Evolutionary conservation across 2,329 filamentous ascomycete species (phyloP), one percentile per base, ranked within the genome.

Genomic region (Laburnicola sp.): DNA sequence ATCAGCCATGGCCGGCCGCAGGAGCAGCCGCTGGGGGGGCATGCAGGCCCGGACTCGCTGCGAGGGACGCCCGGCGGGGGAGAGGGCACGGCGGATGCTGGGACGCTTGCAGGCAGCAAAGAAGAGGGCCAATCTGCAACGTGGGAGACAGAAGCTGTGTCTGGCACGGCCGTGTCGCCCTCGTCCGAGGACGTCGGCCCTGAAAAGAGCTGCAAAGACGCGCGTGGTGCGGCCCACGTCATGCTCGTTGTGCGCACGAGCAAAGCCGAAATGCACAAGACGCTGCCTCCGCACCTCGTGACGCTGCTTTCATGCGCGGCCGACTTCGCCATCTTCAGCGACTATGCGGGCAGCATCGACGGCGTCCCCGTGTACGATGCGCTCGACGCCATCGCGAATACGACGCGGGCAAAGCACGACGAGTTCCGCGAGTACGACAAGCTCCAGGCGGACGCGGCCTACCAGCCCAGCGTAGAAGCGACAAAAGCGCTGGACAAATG

Each of bases 171-270:
- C 2, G 31, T 21, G 22, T 31, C 27, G 25, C 35, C 49, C 25
- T 45, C 48, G 11, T 11, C 38, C 27, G 41, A 37, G 2, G 50
- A 31, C 27, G 48, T 34, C 25, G 49, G 10, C 45, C 50, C 48
- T 6, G 21, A 30, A 6, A 55, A 53, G 6, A 56, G 57, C 31
- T 71, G 65, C 54, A 62, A 57, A 35, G 57, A 68, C 6, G 62
- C 65, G 25, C 52, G 58, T 1, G 71, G 70, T 26, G 70, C 72
- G 3, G 73, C 80, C 3, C 75, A 85, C 60, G 68, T 84, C 40
- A 78, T 84, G 52, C 76, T 85, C 11, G 71, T 84, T 7, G 72
- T 86, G 54, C 80, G 80, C 56, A 85, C 83, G 0, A 83, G 82
- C 46, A 81, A 82, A 11, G 82, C 80, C 6, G 82, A 85, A 58